Percentiles rank a stretch among this genome's conserved stretches.
Conservation (phyloP, 2,329 filamentous ascomycete species). For the Diaporthe citrichinensis region DNA sequence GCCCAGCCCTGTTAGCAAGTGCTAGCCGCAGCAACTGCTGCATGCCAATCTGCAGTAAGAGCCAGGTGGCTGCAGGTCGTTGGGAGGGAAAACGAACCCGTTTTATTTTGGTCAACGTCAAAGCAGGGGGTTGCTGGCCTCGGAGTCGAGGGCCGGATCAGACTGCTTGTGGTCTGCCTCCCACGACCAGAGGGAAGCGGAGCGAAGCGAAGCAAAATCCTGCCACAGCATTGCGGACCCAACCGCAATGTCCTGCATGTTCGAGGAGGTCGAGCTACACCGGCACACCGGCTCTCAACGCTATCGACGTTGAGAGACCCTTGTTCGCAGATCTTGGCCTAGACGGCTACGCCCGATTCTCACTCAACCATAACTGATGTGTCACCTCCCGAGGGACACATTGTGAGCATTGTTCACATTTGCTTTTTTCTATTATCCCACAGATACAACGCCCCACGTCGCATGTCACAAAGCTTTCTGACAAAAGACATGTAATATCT, state of each 20-base stretch:
- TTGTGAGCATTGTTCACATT: slow-evolving; percentile 5
- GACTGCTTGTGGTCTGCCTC: neutral
- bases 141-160: neutral
- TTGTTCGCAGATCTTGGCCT: slow-evolving; percentile 24
- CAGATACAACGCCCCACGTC: neutral
- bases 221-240: slow-evolving; percentile 4
- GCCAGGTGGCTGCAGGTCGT: slow-evolving; percentile 32
- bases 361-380: neutral
- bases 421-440: slow-evolving; percentile 29
- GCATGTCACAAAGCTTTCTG: neutral
- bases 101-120: neutral
- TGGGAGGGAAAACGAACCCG: slow-evolving; percentile 7
- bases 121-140: neutral
- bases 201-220: neutral
- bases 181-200: neutral
- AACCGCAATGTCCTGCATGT: slow-evolving; percentile 16
- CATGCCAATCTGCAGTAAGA: slow-evolving; percentile 36
- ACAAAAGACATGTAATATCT: slow-evolving; percentile 31
- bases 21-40: slow-evolving; percentile 21
- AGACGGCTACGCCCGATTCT: slow-evolving; percentile 19
- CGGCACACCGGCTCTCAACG: slow-evolving; percentile 17
- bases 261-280: slow-evolving; percentile 7
- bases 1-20: neutral
- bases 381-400: neutral
- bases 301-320: slow-evolving; percentile 6